phyloP scores from a whole-genome alignment of 164 flowering plant species.

The Echeveria elegans region DNA sequence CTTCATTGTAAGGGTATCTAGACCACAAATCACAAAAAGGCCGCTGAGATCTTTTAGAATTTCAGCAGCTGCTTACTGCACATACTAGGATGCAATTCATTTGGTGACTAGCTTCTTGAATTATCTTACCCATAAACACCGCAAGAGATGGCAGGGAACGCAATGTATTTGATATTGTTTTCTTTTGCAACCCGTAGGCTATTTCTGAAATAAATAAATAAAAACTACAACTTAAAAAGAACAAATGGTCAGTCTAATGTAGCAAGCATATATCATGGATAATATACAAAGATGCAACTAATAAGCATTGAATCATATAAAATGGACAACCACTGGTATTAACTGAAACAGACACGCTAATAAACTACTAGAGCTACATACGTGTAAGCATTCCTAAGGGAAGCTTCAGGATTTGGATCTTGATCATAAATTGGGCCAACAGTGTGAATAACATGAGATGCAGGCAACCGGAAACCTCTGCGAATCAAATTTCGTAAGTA shows the following conservation, averaged over 20 bases:
- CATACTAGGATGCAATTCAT: not conserved
- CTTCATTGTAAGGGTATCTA: conserved; percentile 89
- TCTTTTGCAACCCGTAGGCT: conserved; percentile 69
- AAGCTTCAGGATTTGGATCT: conserved; percentile 48
- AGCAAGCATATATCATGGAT: no score
- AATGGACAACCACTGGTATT: not conserved
- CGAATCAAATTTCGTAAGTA: conserved; percentile 9
- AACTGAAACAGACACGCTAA: not conserved
- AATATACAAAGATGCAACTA: not conserved
- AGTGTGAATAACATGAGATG: conserved; percentile 82
- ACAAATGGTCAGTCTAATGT: no score
- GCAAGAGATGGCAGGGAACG: conserved; percentile 94
- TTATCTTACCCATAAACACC: conserved; percentile 66
- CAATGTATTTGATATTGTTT: conserved; percentile 67
- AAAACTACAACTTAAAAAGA: not conserved
- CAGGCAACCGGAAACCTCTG: conserved; percentile 85
- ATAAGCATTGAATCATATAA: not conserved
- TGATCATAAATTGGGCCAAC: conserved; percentile 82
- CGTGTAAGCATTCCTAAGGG: conserved; percentile 71
- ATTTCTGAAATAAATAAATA: conserved; percentile 38
- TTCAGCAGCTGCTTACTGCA: not conserved
- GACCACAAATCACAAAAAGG: not conserved
- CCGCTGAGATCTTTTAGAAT: not conserved
- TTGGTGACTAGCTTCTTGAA: no score
- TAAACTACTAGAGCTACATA: conserved; percentile 13